Conservation (phyloP, 2,329 filamentous ascomycete species). For the Fusarium miscanthi region DNA sequence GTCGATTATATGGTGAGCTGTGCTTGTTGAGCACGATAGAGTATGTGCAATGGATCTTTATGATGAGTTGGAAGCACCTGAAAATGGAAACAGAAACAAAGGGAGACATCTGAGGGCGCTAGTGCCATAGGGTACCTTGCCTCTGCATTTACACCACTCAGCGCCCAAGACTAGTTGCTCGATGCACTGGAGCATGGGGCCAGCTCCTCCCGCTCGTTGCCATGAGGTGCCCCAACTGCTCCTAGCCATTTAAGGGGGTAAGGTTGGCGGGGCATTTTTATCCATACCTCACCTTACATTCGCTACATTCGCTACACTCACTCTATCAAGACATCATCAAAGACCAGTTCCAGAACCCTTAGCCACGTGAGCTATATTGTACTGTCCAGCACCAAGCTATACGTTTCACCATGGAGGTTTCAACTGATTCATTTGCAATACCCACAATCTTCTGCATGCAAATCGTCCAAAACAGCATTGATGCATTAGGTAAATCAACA, state of each 20-base stretch:
- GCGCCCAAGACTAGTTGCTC: constrained; percentile 16
- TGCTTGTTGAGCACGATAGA: background rate
- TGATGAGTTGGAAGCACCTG: constrained; percentile 28
- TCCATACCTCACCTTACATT: background rate
- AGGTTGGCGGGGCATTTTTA: constrained; percentile 28
- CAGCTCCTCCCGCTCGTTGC: constrained; percentile 20
- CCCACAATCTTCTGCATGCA: background rate
- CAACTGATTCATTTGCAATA: background rate
- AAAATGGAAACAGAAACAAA: constrained; percentile 27
- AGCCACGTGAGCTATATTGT: constrained; percentile 16
- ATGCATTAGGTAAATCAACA: background rate
- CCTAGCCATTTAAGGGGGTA: constrained; percentile 25
- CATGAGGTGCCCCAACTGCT: background rate
- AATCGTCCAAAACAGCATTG: background rate
- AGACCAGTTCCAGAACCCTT: constrained; percentile 22
- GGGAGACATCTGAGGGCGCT: constrained; percentile 30
- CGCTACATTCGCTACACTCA: background rate
- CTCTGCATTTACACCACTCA: constrained; percentile 27
- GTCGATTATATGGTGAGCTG: background rate
- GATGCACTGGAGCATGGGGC: constrained; percentile 20
- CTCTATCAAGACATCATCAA: constrained; percentile 5
- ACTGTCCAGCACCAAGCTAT: background rate
- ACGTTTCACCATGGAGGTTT: background rate
- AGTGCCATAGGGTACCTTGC: constrained; percentile 13
- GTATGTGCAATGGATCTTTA: background rate